Evolutionary conservation across 768 basidiomycete genomes (phyloP).

Genomic region (Mycena venus): DNA sequence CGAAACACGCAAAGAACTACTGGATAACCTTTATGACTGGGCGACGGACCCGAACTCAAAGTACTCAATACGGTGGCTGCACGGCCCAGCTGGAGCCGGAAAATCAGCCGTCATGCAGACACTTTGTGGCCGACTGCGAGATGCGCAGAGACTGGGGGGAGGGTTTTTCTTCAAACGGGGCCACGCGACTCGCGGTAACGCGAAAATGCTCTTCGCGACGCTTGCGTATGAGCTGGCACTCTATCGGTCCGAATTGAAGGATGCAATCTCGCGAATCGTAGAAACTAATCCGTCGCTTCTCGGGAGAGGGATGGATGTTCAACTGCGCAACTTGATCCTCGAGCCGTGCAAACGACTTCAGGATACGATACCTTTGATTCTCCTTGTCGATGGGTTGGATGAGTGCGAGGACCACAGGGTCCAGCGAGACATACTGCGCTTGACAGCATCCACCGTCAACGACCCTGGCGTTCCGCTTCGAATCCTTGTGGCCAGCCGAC

Average conservation of each 20-base stretch:
- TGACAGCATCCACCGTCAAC: neutral
- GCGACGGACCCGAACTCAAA: neutral
- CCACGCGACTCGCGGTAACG: neutral
- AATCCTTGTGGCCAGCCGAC: neutral
- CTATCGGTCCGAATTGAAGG: neutral
- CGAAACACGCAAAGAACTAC: too few species aligned
- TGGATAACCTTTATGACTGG: neutral
- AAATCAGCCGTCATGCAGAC: too few species aligned
- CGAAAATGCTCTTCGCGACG: neutral
- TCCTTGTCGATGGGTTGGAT: neutral
- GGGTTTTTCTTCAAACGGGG: neutral
- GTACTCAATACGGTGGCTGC: neutral
- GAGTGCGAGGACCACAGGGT: neutral
- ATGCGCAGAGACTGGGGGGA: neutral
- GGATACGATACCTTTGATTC: neutral
- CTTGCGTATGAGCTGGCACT: neutral
- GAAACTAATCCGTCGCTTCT: neutral
- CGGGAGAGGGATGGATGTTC: neutral
- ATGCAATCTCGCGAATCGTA: neutral
- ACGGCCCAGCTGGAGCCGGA: too few species aligned
- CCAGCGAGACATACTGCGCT: too few species aligned
- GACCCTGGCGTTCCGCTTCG: neutral
- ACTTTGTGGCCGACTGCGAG: neutral
- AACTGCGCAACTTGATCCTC: neutral
- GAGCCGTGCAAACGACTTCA: neutral